phyloP scores from a whole-genome alignment of 257 asterid species.

The Solanum tarapatanum region DNA sequence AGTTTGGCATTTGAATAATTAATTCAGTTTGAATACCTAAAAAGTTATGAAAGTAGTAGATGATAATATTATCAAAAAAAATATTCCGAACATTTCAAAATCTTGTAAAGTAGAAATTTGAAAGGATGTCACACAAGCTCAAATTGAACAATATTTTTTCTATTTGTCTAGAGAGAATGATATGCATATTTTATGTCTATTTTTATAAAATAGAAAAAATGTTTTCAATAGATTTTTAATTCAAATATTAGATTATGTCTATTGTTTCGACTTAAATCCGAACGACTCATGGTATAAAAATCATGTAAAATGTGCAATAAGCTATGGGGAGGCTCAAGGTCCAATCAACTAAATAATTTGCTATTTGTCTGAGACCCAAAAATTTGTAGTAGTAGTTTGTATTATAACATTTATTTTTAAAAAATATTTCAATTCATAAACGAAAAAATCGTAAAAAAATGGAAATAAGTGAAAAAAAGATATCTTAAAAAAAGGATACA shows the following conservation, averaged over 20 bases:
- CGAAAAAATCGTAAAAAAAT: no score
- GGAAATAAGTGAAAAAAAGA: no score
- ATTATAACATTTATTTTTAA: no score
- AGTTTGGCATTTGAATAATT: not conserved
- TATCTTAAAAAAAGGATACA: no score
- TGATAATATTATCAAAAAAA: not conserved
- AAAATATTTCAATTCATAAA: no score
- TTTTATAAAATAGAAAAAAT: not conserved
- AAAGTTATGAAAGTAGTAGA: not conserved
- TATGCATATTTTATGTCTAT: no score
- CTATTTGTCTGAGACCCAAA: not conserved
- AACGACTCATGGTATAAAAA: no score
- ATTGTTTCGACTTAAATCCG: no score
- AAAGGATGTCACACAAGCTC: not conserved
- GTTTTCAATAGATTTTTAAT: rapidly evolving
- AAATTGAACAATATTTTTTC: not conserved
- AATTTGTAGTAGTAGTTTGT: not conserved
- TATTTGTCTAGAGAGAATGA: not conserved
- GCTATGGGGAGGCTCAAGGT: not conserved
- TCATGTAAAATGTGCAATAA: not conserved
- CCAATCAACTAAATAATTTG: not conserved
- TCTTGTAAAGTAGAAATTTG: not conserved
- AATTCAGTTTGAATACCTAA: not conserved
- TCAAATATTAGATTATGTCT: no score
- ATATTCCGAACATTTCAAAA: not conserved